These are phyloP conservation scores for Rhodotorula sp. DNA, from an alignment of 1,284 basidiomycete genomes.

Conservation along the genomic window DNA sequence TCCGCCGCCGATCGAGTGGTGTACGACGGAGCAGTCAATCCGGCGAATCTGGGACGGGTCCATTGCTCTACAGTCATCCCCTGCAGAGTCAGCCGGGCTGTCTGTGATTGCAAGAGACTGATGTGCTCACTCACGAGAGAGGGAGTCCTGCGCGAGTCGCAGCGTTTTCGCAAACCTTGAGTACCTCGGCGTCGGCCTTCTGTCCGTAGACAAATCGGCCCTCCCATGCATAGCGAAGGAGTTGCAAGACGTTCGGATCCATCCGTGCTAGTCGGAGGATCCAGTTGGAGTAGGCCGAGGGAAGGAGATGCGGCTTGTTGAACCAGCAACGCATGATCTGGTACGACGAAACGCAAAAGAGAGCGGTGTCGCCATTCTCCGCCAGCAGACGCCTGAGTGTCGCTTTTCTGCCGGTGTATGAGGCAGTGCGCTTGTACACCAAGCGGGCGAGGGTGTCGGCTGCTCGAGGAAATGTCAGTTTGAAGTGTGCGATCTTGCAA, in stretches of 20 bases:
- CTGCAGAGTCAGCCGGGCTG: no score
- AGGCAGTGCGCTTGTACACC: slow-evolving; percentile 6
- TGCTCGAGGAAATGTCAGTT: slow-evolving; percentile 9
- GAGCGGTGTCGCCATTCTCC: slow-evolving; percentile 36
- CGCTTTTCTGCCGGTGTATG: slow-evolving; percentile 11
- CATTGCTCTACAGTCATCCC: slow-evolving; percentile 12
- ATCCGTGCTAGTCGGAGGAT: slow-evolving; percentile 48
- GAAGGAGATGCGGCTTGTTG: slow-evolving; percentile 46
- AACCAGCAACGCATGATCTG: slow-evolving; percentile 46
- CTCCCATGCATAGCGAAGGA: slow-evolving; percentile 44
- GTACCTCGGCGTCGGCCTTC: slow-evolving; percentile 30
- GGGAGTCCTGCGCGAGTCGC: background rate
- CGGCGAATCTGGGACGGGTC: slow-evolving; percentile 27
- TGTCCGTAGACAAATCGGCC: slow-evolving; percentile 47
- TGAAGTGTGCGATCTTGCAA: no score
- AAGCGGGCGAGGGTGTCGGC: slow-evolving; percentile 26
- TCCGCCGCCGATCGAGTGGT: slow-evolving; percentile 47
- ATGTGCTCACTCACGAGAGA: background rate
- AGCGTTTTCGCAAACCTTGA: slow-evolving; percentile 10
- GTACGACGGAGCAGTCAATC: slow-evolving; percentile 50
- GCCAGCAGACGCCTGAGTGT: slow-evolving; percentile 23
- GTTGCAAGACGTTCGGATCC: slow-evolving; percentile 47
- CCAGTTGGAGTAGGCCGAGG: slow-evolving; percentile 48
- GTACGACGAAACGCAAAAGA: slow-evolving; percentile 40
- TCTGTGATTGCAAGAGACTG: no score